Evolutionary conservation across 805 yeast species (phyloP).

Genomic region (Millerozyma miso): DNA sequence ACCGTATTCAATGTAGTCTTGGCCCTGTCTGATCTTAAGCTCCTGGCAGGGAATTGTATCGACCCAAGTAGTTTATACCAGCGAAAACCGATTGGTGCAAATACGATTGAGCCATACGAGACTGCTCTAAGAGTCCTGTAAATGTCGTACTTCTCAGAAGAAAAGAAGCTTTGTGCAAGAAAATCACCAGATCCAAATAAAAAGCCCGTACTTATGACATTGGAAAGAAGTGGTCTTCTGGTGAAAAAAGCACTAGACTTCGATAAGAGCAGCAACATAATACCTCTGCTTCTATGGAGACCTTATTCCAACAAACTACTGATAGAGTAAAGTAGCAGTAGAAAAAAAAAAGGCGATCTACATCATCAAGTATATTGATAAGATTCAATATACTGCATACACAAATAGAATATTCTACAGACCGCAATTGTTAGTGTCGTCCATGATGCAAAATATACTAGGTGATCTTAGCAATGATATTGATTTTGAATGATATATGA

Average conservation of each 20-base stretch:
- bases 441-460: too few relatives aligned
- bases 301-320: too few relatives aligned
- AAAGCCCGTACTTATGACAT: slow-evolving; percentile 46
- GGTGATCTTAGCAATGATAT: too few relatives aligned
- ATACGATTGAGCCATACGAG: slow-evolving; percentile 66
- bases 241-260: slow-evolving; percentile 22
- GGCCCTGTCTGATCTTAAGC: background rate
- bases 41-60: slow-evolving; percentile 32
- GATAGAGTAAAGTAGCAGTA: too few relatives aligned
- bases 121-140: slow-evolving; percentile 59
- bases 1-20: slow-evolving; percentile 15
- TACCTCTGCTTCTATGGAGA: background rate
- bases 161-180: slow-evolving; percentile 59
- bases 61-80: slow-evolving; percentile 59
- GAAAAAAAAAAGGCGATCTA: too few relatives aligned
- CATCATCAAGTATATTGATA: too few relatives aligned
- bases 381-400: background rate
- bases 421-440: too few relatives aligned
- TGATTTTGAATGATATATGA: too few relatives aligned
- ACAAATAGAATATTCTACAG: background rate
- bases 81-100: slow-evolving; percentile 68
- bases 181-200: slow-evolving; percentile 74
- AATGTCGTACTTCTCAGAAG: slow-evolving; percentile 39
- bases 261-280: slow-evolving; percentile 15
- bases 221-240: slow-evolving; percentile 41